These are phyloP conservation scores for Coriolopsis trogii DNA, from an alignment of 1,284 basidiomycete species.

Conservation along the genomic window DNA sequence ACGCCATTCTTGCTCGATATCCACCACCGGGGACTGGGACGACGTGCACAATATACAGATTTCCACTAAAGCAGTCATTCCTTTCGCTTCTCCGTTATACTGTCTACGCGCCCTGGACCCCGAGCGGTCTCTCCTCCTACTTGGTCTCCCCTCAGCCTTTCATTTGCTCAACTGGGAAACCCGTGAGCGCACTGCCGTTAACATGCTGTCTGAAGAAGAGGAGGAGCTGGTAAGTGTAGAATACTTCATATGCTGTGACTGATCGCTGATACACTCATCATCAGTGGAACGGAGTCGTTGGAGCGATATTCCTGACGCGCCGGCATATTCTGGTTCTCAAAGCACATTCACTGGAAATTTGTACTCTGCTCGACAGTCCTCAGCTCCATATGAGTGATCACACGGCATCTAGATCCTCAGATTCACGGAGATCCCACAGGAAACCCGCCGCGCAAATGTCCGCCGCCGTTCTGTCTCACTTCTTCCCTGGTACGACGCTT, in stretches of 20 bases:
- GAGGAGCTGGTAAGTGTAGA: conserved; percentile 35
- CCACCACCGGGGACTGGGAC: neutral
- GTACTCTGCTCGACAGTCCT: conserved; percentile 32
- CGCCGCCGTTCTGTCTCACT: conserved; percentile 23
- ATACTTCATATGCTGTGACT: neutral
- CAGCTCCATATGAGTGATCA: neutral
- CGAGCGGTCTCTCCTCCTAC: conserved; percentile 30
- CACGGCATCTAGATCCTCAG: neutral
- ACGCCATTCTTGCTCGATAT: conserved; percentile 5
- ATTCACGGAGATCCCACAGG: neutral
- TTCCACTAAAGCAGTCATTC: conserved; percentile 6
- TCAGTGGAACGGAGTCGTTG: conserved; percentile 56
- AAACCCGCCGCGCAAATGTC: conserved; percentile 18
- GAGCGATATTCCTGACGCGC: conserved; percentile 47
- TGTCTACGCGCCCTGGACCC: conserved; percentile 40
- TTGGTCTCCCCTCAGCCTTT: conserved; percentile 23
- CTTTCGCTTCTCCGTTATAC: conserved; percentile 27
- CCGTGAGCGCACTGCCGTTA: conserved; percentile 23
- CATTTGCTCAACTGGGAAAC: conserved; percentile 39
- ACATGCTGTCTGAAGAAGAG: conserved; percentile 26
- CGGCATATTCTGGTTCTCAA: conserved; percentile 52
- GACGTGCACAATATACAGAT: neutral
- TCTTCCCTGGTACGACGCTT: conserved; percentile 43
- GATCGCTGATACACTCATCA: neutral
- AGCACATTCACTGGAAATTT: conserved; percentile 51